Percentiles rank a stretch among this genome's conserved stretches.
Conservation (phyloP, 2,329 filamentous ascomycete genomes). For the Arthrobotrys iridis region DNA sequence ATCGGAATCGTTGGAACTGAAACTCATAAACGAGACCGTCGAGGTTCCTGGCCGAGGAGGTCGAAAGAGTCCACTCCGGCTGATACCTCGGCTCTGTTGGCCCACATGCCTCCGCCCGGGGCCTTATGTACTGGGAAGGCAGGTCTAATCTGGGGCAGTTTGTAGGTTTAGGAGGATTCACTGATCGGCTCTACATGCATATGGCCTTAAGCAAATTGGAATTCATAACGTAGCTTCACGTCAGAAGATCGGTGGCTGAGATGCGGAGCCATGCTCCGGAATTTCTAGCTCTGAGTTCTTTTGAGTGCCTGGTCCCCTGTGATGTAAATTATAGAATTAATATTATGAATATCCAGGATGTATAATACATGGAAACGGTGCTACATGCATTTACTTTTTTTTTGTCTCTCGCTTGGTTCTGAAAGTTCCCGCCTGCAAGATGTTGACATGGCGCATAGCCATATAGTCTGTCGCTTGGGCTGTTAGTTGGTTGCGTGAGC, state of each 20-base stretch:
- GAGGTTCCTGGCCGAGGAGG: background rate
- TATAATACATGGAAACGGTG: background rate
- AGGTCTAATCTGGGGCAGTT: slow-evolving; percentile 37
- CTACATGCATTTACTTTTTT: background rate
- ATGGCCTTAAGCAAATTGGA: slow-evolving; percentile 11
- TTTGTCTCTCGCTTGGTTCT: background rate
- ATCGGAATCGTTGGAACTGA: slow-evolving; percentile 19
- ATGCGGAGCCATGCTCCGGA: background rate
- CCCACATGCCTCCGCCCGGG: slow-evolving; percentile 38
- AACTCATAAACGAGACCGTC: background rate
- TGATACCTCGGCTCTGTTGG: slow-evolving; percentile 41
- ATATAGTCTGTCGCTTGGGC: background rate
- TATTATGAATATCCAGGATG: background rate
- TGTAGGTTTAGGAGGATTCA: background rate
- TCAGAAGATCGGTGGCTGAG: background rate
- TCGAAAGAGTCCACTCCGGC: slow-evolving; percentile 18
- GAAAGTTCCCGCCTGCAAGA: background rate
- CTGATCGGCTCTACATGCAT: slow-evolving; percentile 26
- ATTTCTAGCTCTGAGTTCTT: no score
- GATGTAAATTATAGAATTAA: background rate
- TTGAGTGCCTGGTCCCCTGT: background rate
- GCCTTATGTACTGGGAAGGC: slow-evolving; percentile 26
- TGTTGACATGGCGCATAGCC: background rate
- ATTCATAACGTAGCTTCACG: background rate
- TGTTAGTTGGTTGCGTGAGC: no score